Evolutionary conservation across 2,329 filamentous ascomycete species (phyloP), one percentile per base, ranked within the genome.

Genomic region (Talaromyces sp.): DNA sequence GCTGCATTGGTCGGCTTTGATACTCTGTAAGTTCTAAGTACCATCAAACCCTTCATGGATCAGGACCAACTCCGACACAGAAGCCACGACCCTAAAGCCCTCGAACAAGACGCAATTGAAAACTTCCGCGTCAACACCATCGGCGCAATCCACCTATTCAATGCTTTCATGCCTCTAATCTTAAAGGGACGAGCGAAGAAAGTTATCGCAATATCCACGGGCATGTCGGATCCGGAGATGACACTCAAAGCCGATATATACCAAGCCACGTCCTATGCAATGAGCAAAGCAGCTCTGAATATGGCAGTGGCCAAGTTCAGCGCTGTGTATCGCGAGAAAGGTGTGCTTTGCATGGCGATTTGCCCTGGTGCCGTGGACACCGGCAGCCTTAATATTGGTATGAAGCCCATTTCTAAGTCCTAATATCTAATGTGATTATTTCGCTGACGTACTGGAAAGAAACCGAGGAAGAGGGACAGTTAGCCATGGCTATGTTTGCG

Each of bases 311-410:
- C 82, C 67, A 88, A 88, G 73, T 87, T 80, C 70, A 80, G 76
- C 63, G 81, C 79, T 0, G 74, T 83, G 67, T 83, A 84, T 66
- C 76, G 75, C 54, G 75, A 80, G 35, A 75, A 86, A 0, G 84
- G 82, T 0, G 77, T 88, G 0, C 70, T 86, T 0, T 84, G 86
- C 71, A 67, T 88, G 66, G 75, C 74, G 7, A 72, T 88, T 10
- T 81, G 78, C n/a, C 85, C 85, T 0, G 85, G 85, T 0, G n/a
- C 84, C 0, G 84, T 87, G 0, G 79, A 82, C 0, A 79, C 77
- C 0, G 81, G 79, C 1, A 71, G 74, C 70, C 68, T 68, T 65
- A 69, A 33, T 68, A 69, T 35, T 66, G 65, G 63, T 68, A 67
- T 10, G 66, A 57, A 48, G 16, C 27, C 27, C 27, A 6, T 1